phyloP scores from a whole-genome alignment of 148 eudicot species.

The Amaranthus cruentus region DNA sequence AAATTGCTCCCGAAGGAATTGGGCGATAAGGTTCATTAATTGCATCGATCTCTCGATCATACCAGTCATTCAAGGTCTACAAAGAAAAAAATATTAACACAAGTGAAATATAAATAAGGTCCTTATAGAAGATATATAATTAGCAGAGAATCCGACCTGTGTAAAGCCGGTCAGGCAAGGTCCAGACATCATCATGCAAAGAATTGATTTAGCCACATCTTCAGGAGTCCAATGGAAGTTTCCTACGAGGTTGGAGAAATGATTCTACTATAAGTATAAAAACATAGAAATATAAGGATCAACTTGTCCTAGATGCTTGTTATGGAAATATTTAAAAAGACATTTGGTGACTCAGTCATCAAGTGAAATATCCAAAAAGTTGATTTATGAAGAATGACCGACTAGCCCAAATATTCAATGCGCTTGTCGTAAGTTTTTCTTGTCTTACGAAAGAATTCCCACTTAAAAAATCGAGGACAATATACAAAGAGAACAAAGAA shows the following conservation, averaged over 20 bases:
- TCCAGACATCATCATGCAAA: conserved; percentile 96
- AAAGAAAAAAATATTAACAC: conserved; percentile 18
- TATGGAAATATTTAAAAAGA: not conserved
- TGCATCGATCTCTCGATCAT: conserved; percentile 94
- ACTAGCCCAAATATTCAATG: not conserved
- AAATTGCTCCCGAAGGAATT: conserved; percentile 91
- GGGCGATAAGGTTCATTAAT: conserved; percentile 98
- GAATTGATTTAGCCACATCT: conserved; percentile 83
- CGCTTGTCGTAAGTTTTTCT: not conserved
- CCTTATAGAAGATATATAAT: conserved; percentile 1
- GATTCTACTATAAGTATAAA: not conserved
- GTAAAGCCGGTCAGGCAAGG: conserved; percentile 93
- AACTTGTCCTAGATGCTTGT: not conserved
- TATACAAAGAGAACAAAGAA: not conserved
- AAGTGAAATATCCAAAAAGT: not conserved
- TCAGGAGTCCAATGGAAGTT: conserved; percentile 90
- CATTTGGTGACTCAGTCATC: not conserved
- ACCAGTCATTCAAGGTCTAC: conserved; percentile 98
- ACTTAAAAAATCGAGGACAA: not conserved
- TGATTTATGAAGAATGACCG: not conserved
- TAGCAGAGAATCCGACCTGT: conserved; percentile 44
- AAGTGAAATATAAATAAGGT: conserved; percentile 14
- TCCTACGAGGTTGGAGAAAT: conserved; percentile 38
- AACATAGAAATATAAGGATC: not conserved
- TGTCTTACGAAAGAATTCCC: not conserved